Percentiles rank a stretch among this genome's conserved stretches.
Conservation (phyloP, 768 basidiomycete species). For the Hericium erinaceus region DNA sequence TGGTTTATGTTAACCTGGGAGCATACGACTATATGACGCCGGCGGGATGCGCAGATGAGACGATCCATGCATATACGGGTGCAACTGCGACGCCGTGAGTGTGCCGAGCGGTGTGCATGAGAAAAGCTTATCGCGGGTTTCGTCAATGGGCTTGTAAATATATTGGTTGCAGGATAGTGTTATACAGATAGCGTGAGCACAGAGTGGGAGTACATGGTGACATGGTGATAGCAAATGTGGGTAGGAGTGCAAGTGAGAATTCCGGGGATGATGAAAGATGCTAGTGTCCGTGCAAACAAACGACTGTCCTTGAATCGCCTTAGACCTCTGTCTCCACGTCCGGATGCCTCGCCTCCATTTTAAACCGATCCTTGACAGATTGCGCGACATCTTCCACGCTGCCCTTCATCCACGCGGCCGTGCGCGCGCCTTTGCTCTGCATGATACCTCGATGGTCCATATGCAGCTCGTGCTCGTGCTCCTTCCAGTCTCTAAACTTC, state of each 20-base stretch:
- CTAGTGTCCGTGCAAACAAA: background rate
- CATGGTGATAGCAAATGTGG: background rate
- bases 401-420: constrained; percentile 46
- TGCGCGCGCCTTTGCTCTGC: constrained; percentile 50
- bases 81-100: background rate
- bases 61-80: constrained; percentile 52
- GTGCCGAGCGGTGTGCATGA: background rate
- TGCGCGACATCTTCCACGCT: constrained; percentile 36
- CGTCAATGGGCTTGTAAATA: background rate
- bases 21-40: constrained; percentile 47
- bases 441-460: constrained; percentile 53
- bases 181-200: background rate
- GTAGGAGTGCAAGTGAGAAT: background rate
- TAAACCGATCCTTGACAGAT: constrained; percentile 28
- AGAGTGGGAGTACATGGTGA: background rate
- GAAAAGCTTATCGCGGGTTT: background rate
- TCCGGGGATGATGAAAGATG: background rate
- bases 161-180: background rate
- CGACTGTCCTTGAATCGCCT: background rate
- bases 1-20: constrained; percentile 47
- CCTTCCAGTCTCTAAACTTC: constrained; percentile 33
- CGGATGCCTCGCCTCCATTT: constrained; percentile 26
- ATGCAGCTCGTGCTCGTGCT: constrained; percentile 35
- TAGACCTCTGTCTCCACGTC: constrained; percentile 24
- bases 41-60: constrained; percentile 46